Evolutionary conservation across 2,329 filamentous ascomycete species (phyloP).

Genomic region (Penicillium sp.): DNA sequence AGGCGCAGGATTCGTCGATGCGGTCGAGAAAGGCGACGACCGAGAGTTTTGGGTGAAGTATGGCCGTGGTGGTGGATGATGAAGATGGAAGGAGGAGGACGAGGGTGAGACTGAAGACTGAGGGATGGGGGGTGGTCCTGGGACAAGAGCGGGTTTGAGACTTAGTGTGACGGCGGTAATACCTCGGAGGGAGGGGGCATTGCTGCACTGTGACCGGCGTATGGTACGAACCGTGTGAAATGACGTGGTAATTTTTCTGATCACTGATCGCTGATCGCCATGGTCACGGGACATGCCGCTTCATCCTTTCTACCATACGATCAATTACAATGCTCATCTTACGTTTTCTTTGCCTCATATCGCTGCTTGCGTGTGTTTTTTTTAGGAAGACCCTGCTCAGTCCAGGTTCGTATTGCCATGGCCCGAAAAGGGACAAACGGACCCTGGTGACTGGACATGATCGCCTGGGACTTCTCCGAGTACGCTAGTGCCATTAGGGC

Average conservation of each 20-base stretch:
- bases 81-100: background rate
- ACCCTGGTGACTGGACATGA: conserved; percentile 10
- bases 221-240: conserved; percentile 8
- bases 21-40: background rate
- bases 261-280: background rate
- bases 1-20: background rate
- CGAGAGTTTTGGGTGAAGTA: background rate
- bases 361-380: background rate
- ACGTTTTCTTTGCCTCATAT: background rate
- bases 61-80: conserved; percentile 5
- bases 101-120: conserved; percentile 11
- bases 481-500: conserved; percentile 22
- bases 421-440: conserved; percentile 1
- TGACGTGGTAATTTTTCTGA: conserved; percentile 1
- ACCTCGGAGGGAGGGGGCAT: conserved; percentile 16
- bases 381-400: conserved; percentile 1
- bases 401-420: background rate
- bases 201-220: background rate
- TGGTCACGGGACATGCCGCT: background rate
- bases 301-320: background rate
- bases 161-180: conserved; percentile 23
- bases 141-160: background rate
- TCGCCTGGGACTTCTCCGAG: conserved; percentile 21
- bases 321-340: background rate
- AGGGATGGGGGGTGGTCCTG: background rate